Evolutionary conservation across 352 stramenopile species (phyloP).

Genomic region (Phytophthora meadii): DNA sequence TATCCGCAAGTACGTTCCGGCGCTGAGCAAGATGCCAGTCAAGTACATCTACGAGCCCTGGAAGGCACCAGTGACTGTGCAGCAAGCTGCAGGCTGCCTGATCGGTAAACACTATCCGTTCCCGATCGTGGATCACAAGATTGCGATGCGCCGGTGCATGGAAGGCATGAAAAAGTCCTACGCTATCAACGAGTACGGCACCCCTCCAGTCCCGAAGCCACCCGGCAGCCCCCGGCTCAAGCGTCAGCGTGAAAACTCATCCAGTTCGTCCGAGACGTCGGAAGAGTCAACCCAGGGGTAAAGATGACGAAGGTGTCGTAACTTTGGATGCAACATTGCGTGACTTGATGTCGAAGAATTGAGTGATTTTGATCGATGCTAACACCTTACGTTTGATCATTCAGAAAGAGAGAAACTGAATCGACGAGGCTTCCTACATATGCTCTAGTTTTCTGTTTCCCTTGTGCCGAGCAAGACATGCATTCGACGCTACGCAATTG

Average conservation of each 20-base stretch:
- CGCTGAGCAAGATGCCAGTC: conserved; percentile 89
- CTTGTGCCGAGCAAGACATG: conserved; percentile 7
- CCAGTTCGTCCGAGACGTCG: conserved; percentile 39
- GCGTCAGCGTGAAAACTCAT: conserved; percentile 44
- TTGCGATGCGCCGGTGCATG: conserved; percentile 91
- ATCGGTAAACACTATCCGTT: conserved; percentile 95
- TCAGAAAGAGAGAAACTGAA: conserved; percentile 9
- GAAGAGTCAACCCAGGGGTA: conserved; percentile 36
- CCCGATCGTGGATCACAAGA: conserved; percentile 95
- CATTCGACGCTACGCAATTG: conserved; percentile 8
- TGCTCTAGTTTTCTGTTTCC: not conserved
- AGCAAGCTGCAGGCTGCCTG: conserved; percentile 83
- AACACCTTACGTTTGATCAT: conserved; percentile 7
- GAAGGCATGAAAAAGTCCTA: conserved; percentile 92
- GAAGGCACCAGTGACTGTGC: conserved; percentile 93
- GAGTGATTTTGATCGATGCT: conserved; percentile 27
- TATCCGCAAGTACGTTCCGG: conserved; percentile 94
- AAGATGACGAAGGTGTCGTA: conserved; percentile 10
- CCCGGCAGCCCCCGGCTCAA: conserved; percentile 37
- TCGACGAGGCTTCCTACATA: not conserved
- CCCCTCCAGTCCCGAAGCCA: conserved; percentile 16
- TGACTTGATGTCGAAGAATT: conserved; percentile 10
- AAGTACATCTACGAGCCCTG: conserved; percentile 99
- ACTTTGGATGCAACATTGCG: not conserved
- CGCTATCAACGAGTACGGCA: conserved; percentile 47